These are phyloP conservation scores for Euphorbia pulcherrima DNA, from an alignment of 345 rosid genomes.

Conservation along the genomic window DNA sequence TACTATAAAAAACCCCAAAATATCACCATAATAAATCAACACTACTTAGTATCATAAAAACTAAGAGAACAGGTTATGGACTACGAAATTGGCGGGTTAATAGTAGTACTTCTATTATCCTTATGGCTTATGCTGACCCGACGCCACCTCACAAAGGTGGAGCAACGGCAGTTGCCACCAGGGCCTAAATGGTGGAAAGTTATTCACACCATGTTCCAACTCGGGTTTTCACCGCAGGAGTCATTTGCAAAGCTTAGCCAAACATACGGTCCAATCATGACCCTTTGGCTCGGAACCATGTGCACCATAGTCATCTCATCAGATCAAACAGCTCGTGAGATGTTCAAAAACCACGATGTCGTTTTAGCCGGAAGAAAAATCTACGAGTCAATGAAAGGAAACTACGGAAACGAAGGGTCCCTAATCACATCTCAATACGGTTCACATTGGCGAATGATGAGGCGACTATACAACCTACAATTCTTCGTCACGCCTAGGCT, in stretches of 20 bases:
- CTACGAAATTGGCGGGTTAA: conserved; percentile 27
- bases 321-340: conserved; percentile 52
- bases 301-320: conserved; percentile 69
- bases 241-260: conserved; percentile 47
- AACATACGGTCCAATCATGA: conserved; percentile 64
- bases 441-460: conserved; percentile 63
- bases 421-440: conserved; percentile 77
- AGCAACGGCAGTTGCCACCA: conserved; percentile 46
- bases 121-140: conserved; percentile 35
- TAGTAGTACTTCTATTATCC: conserved; percentile 33
- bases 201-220: conserved; percentile 61
- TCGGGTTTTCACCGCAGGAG: conserved; percentile 51
- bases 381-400: conserved; percentile 73
- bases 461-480: conserved; percentile 59
- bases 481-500: conserved; percentile 62
- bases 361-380: conserved; percentile 71
- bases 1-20: neutral
- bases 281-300: conserved; percentile 73
- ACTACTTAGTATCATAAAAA: neutral
- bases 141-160: conserved; percentile 27
- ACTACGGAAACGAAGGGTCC: conserved; percentile 50
- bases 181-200: conserved; percentile 66
- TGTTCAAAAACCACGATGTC: conserved; percentile 71
- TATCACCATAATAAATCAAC: neutral
- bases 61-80: conserved; percentile 29